Evolutionary conservation across 1,139 yeast genomes (phyloP).

Genomic region (Candida tetrigidarum): DNA sequence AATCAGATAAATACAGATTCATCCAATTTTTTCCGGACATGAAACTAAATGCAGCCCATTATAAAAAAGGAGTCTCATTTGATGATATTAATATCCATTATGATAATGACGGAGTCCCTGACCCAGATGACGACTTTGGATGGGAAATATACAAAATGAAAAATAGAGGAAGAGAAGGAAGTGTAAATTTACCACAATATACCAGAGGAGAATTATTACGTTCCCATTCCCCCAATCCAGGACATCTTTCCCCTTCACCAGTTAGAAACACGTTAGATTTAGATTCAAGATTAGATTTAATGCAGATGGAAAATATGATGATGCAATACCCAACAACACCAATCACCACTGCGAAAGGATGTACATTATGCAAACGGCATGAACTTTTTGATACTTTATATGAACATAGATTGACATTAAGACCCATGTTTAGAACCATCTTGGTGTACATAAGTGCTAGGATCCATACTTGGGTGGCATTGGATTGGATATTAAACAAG

Average conservation of each 20-base stretch:
- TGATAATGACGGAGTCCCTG: conserved; percentile 20
- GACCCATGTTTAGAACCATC: conserved; percentile 55
- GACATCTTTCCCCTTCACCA: conserved; percentile 7
- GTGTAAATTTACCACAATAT: conserved; percentile 1
- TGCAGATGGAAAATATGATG: conserved; percentile 10
- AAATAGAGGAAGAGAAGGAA: conserved; percentile 4
- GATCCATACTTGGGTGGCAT: conserved; percentile 77
- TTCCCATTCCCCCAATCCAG: neutral
- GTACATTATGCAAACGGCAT: conserved; percentile 54
- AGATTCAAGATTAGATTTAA: conserved; percentile 23
- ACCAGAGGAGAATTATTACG: neutral
- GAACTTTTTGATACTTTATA: conserved; percentile 43
- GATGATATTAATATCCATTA: conserved; percentile 24
- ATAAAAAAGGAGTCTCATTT: conserved; percentile 24
- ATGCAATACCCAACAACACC: conserved; percentile 55
- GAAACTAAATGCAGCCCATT: conserved; percentile 14
- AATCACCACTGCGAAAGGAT: conserved; percentile 53
- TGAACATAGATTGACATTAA: conserved; percentile 30
- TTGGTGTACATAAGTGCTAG: conserved; percentile 72
- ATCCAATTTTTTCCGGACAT: conserved; percentile 17
- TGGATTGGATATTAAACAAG: conserved; percentile 65
- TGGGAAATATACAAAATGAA: conserved; percentile 17
- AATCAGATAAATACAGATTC: conserved; percentile 27
- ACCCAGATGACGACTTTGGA: conserved; percentile 20
- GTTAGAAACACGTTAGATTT: conserved; percentile 7